Base-by-base conservation (phyloP, 1,284 basidiomycete species). In the Sporisorium reilianum region DNA sequence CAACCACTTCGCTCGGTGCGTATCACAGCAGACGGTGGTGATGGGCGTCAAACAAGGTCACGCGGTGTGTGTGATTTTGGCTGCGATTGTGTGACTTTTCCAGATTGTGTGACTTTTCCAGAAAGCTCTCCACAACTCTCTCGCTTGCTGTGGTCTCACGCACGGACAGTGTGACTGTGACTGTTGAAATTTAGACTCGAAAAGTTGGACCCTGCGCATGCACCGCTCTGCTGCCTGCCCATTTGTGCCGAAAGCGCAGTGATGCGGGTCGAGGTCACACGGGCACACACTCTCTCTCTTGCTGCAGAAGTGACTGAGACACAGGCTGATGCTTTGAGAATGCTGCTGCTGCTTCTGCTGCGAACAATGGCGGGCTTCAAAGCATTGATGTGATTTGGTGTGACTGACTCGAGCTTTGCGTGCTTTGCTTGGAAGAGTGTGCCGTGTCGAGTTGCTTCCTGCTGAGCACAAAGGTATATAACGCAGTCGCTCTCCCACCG, bases 191-290 rank as follows among this genome's bases (percentile, higher is more conserved):
- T 30, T 38, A 46, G 26, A 30, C 28, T 30, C 26, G 28, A 38
- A 38, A 38, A 41, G 45, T 42, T 56, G 64, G 64, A 66, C 64
- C 64, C 64, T 66, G 64, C 54, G 57, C 57, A 28, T 36, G 46
- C 38, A 26, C 36, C 20, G 49, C 18, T 12, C 5, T n/a, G n/a
- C n/a, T 14, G 26, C 26, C n/a, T 65, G 64, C 56, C 52, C 45
- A 60, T 22, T 56, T 60, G 64, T 50, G 64, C 64, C 44, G 34
- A 16, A 23, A 44, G 11, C 36, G 4, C 18, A 20, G n/a, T n/a
- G n/a, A 20, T 20, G 38, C n/a, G 38, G 38, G n/a, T 41, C n/a
- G 23, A 14, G 48, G 56, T 59, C 64, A 60, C 56, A 65, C 56
- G 57, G 56, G 30, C 45, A 20, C 12, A 20, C n/a, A 26, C 25